phyloP scores from a whole-genome alignment of 495 filamentous ascomycete genomes.

The Penicillium malachiteum region DNA sequence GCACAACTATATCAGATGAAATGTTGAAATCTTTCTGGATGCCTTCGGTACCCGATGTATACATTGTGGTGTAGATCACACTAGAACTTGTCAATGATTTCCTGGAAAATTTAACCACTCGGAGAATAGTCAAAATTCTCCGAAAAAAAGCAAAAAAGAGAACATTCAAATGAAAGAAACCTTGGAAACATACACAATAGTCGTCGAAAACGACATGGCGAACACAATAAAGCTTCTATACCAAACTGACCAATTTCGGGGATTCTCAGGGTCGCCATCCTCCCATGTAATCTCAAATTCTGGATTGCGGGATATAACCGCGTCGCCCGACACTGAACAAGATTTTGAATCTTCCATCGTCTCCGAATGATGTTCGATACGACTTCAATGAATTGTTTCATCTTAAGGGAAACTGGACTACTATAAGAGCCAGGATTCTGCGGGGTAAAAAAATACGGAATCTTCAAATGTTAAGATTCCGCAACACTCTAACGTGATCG shows the following conservation, averaged over 20 bases:
- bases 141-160: too few species aligned
- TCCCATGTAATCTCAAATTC: slow-evolving; percentile 68
- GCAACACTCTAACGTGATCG: background rate
- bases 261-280: slow-evolving; percentile 59
- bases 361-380: too few species aligned
- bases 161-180: too few species aligned
- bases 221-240: slow-evolving; percentile 60
- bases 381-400: background rate
- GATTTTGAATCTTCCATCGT: background rate
- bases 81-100: slow-evolving; percentile 13
- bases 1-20: slow-evolving; percentile 51
- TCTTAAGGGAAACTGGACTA: background rate
- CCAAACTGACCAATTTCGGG: slow-evolving; percentile 65
- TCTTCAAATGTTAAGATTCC: background rate
- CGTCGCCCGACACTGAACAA: background rate
- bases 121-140: too few species aligned
- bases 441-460: background rate
- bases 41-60: slow-evolving; percentile 65
- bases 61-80: slow-evolving; percentile 74
- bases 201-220: slow-evolving; percentile 63
- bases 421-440: background rate
- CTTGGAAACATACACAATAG: slow-evolving; percentile 51
- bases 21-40: slow-evolving; percentile 65
- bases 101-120: background rate
- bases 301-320: slow-evolving; percentile 28